phyloP scores from a whole-genome alignment of 2,329 filamentous ascomycete genomes.

The Fusarium luffae region DNA sequence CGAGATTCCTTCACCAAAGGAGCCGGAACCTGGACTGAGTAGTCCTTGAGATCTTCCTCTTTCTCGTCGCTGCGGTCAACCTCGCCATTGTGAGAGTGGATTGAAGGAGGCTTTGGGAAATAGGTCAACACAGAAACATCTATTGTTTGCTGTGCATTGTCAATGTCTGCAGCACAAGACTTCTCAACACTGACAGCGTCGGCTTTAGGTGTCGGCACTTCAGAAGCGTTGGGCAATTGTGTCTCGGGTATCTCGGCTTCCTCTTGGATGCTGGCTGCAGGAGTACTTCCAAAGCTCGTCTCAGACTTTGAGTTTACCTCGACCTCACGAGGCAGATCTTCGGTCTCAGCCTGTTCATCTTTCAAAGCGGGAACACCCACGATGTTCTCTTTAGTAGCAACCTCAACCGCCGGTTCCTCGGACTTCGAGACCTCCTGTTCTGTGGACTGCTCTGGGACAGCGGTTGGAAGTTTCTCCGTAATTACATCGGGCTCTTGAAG shows the following conservation, averaged over 20 bases:
- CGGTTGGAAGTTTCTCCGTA: neutral
- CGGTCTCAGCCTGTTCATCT: constrained; percentile 25
- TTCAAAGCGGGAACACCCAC: neutral
- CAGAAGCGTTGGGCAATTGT: constrained; percentile 13
- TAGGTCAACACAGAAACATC: constrained; percentile 17
- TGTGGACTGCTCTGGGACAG: neutral
- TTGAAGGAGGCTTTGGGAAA: constrained; percentile 37
- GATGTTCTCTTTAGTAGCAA: neutral
- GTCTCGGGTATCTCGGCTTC: constrained; percentile 9
- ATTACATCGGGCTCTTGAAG: neutral
- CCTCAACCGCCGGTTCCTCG: constrained; percentile 7
- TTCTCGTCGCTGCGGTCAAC: neutral
- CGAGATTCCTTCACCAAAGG: neutral
- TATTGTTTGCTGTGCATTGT: constrained; percentile 6
- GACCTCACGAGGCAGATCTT: constrained; percentile 17
- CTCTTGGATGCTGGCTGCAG: constrained; percentile 24
- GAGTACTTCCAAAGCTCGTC: constrained; percentile 30
- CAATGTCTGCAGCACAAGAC: neutral
- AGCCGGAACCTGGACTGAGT: neutral
- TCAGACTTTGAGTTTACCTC: constrained; percentile 36
- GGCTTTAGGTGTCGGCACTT: constrained; percentile 21
- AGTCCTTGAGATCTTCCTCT: constrained; percentile 1
- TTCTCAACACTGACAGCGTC: constrained; percentile 1
- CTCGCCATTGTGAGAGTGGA: constrained; percentile 15
- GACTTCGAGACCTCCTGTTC: neutral